Evolutionary conservation across 345 rosid genomes (phyloP), one percentile per base, ranked within the genome.

Genomic region (Mercurialis annua): DNA sequence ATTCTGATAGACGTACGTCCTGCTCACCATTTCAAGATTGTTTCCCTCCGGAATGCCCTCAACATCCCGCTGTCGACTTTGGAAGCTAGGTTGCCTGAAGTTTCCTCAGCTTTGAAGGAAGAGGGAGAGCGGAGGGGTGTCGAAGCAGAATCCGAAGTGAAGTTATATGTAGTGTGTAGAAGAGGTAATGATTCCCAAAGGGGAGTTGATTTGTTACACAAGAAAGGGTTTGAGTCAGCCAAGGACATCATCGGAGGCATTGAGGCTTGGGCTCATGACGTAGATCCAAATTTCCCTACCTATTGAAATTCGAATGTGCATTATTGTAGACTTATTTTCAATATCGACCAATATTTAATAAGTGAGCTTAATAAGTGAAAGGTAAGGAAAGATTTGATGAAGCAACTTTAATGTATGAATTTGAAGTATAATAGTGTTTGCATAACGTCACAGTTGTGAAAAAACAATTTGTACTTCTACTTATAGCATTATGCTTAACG

Each of bases 151-250:
- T 59, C 75, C 11, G 68, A 76, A 73, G 82, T 77, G 15, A 74
- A 70, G 68, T 50, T 93, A 6, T 93, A 83, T 21, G 87, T 89
- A 26, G 77, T 84, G 14, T 93, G 98, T 60, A 86, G 97, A 78
- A 89, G 97, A 29, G 97, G 98, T 62, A 93, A 93, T 12, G 92
- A 91, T 75, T 93, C 97, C 38, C 98, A 93, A 78, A 87, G 90
- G 68, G 98, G 97, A 16, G 97, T 93, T 52, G 76, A 90, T 43
- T 68, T 71, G 61, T 84, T 90, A 58, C 90, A 80, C 42, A 81
- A 78, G 16, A 62, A 66, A 40, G 99, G 99, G 56, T 82, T 87
- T 44, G 16, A 55, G 62, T 76, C 83, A 10, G 97, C 92, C 15
- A 89, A 69, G 72, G 97, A 91, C 71, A 85, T 94, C 50, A 59